Base-by-base conservation (phyloP, 106 monocot species). In the Acorus calamus region DNA sequence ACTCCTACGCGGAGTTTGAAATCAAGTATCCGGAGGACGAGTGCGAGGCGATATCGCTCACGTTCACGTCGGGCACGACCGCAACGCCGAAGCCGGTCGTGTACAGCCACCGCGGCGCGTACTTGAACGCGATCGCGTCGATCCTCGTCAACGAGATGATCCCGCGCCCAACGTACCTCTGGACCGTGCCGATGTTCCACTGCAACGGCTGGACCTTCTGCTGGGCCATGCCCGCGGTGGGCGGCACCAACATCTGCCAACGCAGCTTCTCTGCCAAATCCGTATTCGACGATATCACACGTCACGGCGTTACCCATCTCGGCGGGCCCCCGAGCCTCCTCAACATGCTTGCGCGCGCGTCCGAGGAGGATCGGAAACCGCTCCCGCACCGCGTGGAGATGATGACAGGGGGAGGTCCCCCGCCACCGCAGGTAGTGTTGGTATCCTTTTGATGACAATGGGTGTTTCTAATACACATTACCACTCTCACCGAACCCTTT, bases 61-160 rank as follows among this genome's bases (percentile, higher is more conserved):
- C 64, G 46, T 78, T 73, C 60, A 78, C 78, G 6, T 78, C 78
- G 2, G 78, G 78, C n/a, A 78, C 78, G 3, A 78, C 78, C 2
- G 66, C 68, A 8, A 68, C 55, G 8, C 73, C 78, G 4, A 78
- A 78, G 45, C 73, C 73, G 4, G 73, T 78, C 8, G 63, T 78
- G 6, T 66, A 66, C 49, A 71, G 71, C 61, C 77, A 77, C 61
- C 56, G 77, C 10, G 78, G 78, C 4, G 78, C 78, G 5, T 78
- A 67, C 44, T 11, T 78, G 6, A 78, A 61, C 46, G 43, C 71
- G 46, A 10, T 78, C 47, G 55, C 67, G 6, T n/a, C 67, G 4
- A 14, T 73, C 28, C 66, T 78, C 11, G 4, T 57, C 3, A 28
- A 57, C 45, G 62, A 62, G 28, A 66, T 78, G 43, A 44, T 42